phyloP scores from a whole-genome alignment of 257 asterid genomes.

The Fraxinus quadrangulata region DNA sequence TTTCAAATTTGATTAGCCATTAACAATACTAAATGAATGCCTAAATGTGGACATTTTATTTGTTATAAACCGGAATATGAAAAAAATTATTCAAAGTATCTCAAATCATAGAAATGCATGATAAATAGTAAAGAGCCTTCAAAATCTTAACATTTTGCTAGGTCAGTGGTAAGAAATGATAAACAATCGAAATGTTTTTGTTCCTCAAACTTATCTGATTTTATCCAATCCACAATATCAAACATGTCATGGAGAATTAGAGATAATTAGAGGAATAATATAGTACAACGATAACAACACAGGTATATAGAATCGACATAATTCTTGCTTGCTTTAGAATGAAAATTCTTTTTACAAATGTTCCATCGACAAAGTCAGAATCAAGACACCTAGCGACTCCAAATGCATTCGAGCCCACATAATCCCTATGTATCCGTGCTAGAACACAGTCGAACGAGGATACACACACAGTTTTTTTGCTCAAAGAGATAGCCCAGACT shows the following conservation, averaged over 20 bases:
- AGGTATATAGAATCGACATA: not conserved
- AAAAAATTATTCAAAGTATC: too few species aligned
- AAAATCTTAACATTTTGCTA: too few species aligned
- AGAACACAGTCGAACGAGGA: not conserved
- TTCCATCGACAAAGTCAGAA: not conserved
- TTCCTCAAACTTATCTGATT: too few species aligned
- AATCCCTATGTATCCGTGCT: not conserved
- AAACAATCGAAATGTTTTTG: not conserved
- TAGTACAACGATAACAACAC: not conserved
- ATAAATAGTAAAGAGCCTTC: too few species aligned
- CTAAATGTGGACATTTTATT: too few species aligned
- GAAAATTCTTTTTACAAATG: not conserved
- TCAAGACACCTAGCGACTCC: not conserved
- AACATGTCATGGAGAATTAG: not conserved
- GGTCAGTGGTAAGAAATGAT: not conserved
- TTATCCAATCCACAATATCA: too few species aligned
- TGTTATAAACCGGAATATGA: too few species aligned
- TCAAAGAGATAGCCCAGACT: conserved; percentile 85
- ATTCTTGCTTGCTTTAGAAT: conserved; percentile 6
- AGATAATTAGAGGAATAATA: not conserved
- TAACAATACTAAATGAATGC: too few species aligned
- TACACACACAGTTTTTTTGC: not conserved
- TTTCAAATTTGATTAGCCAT: too few species aligned
- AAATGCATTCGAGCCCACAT: not conserved
- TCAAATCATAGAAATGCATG: too few species aligned